Conservation (phyloP, 768 basidiomycete genomes). For the Rhizopogon sp. region DNA sequence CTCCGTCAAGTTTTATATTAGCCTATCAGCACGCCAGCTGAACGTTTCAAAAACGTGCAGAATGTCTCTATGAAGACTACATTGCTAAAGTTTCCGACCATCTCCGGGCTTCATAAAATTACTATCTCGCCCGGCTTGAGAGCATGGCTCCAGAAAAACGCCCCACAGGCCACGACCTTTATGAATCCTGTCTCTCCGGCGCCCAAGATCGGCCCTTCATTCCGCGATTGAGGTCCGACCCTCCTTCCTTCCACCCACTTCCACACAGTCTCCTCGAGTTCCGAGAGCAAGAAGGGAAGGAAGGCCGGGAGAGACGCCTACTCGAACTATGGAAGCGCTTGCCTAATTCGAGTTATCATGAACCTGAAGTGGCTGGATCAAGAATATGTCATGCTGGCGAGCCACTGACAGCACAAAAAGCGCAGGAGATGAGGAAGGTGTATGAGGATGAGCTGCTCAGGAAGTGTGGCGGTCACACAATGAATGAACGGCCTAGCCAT, state of each 20-base stretch:
- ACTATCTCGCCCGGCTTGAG: not conserved
- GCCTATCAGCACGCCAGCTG: conserved; percentile 1
- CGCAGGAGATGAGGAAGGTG: conserved; percentile 56
- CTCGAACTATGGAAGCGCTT: conserved; percentile 62
- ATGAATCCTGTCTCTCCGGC: conserved; percentile 47
- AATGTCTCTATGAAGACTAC: conserved; percentile 22
- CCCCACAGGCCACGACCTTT: conserved; percentile 45
- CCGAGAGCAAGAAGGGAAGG: conserved; percentile 56
- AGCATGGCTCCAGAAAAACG: conserved; percentile 18
- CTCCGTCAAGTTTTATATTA: not conserved
- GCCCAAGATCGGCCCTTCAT: conserved; percentile 51
- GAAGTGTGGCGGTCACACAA: conserved; percentile 42
- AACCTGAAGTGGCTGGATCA: conserved; percentile 17
- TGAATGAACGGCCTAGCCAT: conserved; percentile 35
- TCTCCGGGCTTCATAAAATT: conserved; percentile 14
- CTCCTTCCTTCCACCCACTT: conserved; percentile 31
- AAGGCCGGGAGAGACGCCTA: conserved; percentile 54
- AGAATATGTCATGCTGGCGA: conserved; percentile 11
- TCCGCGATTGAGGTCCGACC: conserved; percentile 56
- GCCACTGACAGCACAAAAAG: conserved; percentile 45
- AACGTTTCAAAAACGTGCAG: conserved; percentile 11
- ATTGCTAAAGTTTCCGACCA: conserved; percentile 9
- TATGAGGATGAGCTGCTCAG: conserved; percentile 77
- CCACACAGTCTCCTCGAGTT: conserved; percentile 60
- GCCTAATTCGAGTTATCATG: conserved; percentile 26